Percentiles rank a stretch among this genome's conserved stretches.
These are phyloP conservation scores for Arthrinium phaeospermum DNA, from an alignment of 2,329 filamentous ascomycete genomes.

Conservation along the genomic window DNA sequence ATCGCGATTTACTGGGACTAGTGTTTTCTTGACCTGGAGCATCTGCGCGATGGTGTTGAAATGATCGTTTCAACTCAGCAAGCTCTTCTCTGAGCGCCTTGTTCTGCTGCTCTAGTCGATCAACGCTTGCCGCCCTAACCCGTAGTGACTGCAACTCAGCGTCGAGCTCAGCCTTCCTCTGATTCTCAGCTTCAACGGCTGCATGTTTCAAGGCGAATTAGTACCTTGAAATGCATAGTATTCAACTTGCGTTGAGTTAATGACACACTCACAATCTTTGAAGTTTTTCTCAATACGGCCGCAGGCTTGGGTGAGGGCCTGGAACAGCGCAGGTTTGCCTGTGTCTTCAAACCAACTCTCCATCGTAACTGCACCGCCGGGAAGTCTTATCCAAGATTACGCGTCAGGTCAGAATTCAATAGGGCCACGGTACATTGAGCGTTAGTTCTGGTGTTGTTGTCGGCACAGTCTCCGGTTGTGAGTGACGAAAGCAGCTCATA, in stretches of 20 bases:
- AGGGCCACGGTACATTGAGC: neutral
- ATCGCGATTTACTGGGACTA: conserved; percentile 25
- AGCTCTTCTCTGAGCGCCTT: conserved; percentile 46
- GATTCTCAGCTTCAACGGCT: conserved; percentile 10
- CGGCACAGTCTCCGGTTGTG: neutral
- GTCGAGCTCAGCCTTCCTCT: conserved; percentile 32
- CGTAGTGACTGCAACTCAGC: conserved; percentile 44
- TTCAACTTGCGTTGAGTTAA: neutral
- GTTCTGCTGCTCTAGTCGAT: conserved; percentile 50
- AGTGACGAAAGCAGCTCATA: neutral
- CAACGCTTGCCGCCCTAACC: conserved; percentile 38
- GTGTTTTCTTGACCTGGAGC: conserved; percentile 18
- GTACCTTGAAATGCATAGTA: neutral
- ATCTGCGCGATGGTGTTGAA: conserved; percentile 16
- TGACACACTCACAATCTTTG: conserved; percentile 11
- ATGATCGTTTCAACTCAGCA: conserved; percentile 34
- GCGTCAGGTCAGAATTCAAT: neutral
- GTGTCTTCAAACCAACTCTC: conserved; percentile 38
- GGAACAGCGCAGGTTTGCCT: conserved; percentile 35
- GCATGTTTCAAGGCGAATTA: conserved; percentile 21
- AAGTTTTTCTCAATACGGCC: conserved; percentile 33
- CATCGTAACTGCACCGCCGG: conserved; percentile 28
- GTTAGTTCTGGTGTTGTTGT: neutral
- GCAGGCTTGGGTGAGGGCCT: conserved; percentile 36
- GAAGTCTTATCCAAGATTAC: neutral